Conservation (phyloP, 768 basidiomycete species). For the Tricholoma hemisulphureum region DNA sequence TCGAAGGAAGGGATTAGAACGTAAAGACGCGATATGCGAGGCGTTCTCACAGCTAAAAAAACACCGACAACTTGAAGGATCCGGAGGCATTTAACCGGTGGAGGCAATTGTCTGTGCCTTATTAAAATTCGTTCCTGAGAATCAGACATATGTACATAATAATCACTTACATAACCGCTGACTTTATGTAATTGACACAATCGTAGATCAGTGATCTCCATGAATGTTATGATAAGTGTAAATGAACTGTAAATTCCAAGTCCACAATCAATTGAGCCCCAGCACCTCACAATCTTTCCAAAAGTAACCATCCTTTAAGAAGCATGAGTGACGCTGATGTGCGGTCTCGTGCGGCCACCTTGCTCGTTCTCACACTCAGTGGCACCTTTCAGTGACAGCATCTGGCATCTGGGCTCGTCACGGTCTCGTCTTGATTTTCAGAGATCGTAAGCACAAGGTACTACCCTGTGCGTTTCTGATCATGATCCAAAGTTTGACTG, state of each 20-base stretch:
- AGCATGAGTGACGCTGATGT: not conserved
- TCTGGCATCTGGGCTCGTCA: too few species aligned
- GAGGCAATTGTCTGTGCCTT: conserved; percentile 25
- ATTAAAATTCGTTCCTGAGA: conserved; percentile 12
- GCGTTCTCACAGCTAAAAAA: conserved; percentile 38
- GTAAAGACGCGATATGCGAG: conserved; percentile 32
- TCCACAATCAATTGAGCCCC: conserved; percentile 21
- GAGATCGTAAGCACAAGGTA: too few species aligned
- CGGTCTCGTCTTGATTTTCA: too few species aligned
- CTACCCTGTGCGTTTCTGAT: too few species aligned
- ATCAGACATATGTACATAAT: conserved; percentile 2
- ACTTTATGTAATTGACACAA: conserved; percentile 36
- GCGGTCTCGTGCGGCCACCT: too few species aligned
- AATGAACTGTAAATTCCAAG: conserved; percentile 34
- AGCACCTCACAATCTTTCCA: conserved; percentile 3
- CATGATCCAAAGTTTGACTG: not conserved
- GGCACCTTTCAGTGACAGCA: too few species aligned
- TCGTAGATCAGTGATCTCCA: conserved; percentile 39
- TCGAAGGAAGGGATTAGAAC: conserved; percentile 41
- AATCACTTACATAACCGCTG: conserved; percentile 33
- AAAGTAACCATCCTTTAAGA: not conserved
- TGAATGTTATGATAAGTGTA: conserved; percentile 30
- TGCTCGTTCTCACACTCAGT: too few species aligned
- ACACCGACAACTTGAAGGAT: conserved; percentile 28
- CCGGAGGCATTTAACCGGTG: conserved; percentile 30